Evolutionary conservation across 73 alveolate species (phyloP), one percentile per base, ranked within the genome.

Genomic region (Symbiodinium pilosum): DNA sequence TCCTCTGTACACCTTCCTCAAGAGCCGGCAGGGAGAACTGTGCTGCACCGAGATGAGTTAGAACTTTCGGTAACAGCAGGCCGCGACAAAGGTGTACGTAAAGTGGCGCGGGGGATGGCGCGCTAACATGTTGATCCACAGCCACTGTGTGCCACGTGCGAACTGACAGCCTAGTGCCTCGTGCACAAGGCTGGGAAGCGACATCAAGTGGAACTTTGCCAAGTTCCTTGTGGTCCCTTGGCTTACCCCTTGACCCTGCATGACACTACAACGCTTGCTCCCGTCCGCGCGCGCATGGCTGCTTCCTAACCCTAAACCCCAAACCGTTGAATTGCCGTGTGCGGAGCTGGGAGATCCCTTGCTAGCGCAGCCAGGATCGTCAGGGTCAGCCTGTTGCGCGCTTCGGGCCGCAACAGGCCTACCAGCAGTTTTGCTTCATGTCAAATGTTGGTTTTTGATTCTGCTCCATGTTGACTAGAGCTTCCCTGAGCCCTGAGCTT

Each of bases 1-100:
- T 68, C 99, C 99, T 51, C 85, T 99, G 81, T 99, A 87, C 96
- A 99, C 97, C 59, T 99, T 86, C 98, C 94, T 99, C 93, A 99
- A 99, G 91, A 92, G 32, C 75, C 71, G 73, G n/a, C 64, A 88
- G 51, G 95, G 95, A 30, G 95, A 88, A 38, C n/a, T 88, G 95
- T 40, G 14, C 21, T 1, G 34, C n/a, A 32, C 95, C 28, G 28
- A 40, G 84, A 0, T 6, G 32, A 21, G 8, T 26, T 12, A 34
- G 34, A 41, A 41, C 68, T 24, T 0, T 30, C 8, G 32, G 20
- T 5, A 8, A n/a, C 30, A 54, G 34, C 3, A n/a, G 73, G 73
- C 26, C 73, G 24, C 64, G 64, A 47, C 59, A 47, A 47, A 14
- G 59, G 59, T 47, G n/a, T n/a, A n/a, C n/a, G n/a, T n/a, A n/a